A percentile compares a stretch with the other conserved stretches of the same genome.
Conservation (phyloP, 306 rosid species). For the Acmispon strigosus region DNA sequence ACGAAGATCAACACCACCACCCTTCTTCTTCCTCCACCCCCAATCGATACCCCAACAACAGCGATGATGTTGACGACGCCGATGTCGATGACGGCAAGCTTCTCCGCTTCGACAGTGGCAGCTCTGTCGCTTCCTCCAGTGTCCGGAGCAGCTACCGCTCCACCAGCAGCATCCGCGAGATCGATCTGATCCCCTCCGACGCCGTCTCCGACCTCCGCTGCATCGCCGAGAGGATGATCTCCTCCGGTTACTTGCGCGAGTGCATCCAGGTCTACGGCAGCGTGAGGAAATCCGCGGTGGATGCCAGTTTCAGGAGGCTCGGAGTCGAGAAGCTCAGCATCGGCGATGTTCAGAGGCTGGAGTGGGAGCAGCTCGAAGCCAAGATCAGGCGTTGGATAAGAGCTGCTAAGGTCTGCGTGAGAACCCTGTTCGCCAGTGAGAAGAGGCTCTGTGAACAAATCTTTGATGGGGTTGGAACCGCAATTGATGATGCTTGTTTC, state of each 20-base stretch:
- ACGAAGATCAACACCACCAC: neutral
- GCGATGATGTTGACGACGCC: neutral
- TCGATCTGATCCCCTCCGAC: conserved; percentile 85
- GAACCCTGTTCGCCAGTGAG: conserved; percentile 80
- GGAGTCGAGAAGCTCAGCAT: conserved; percentile 85
- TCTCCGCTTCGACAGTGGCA: conserved; percentile 31
- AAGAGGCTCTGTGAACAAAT: conserved; percentile 86
- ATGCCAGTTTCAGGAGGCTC: conserved; percentile 61
- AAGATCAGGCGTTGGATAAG: conserved; percentile 93
- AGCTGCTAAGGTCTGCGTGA: conserved; percentile 75
- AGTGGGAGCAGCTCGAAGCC: conserved; percentile 78
- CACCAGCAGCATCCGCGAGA: conserved; percentile 78
- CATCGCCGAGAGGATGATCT: conserved; percentile 85
- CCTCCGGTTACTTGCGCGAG: conserved; percentile 80
- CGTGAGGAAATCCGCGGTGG: conserved; percentile 75
- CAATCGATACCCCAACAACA: neutral
- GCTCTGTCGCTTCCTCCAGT: conserved; percentile 14
- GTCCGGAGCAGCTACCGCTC: conserved; percentile 49
- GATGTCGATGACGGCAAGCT: conserved; percentile 22
- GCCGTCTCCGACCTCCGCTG: conserved; percentile 66
- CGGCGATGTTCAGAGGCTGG: conserved; percentile 87
- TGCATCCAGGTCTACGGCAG: conserved; percentile 93
- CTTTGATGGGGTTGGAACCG: conserved; percentile 69
- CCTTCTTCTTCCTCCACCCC: conserved; percentile 7
- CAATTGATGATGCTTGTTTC: conserved; percentile 86